Conservation (phyloP, 129 eudicot genomes). For the Cynara cardunculus region DNA sequence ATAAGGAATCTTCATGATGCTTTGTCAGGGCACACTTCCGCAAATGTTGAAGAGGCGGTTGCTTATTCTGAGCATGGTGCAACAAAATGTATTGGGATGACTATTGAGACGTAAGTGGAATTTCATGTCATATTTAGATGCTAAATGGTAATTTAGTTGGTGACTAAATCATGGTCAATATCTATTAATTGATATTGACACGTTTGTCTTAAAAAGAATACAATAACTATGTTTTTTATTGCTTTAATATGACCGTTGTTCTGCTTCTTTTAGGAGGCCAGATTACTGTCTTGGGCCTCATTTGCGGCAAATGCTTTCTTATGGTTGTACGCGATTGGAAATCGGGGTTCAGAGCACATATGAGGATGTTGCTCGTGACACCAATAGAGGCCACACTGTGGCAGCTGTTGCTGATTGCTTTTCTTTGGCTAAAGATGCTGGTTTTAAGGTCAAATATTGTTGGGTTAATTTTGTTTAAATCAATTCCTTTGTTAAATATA, state of each 20-base stretch:
- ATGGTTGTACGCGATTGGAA: slow-evolving; percentile 94
- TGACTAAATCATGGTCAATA: neutral
- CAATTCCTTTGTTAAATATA: neutral
- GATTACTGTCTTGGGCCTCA: slow-evolving; percentile 99
- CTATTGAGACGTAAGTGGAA: slow-evolving; percentile 82
- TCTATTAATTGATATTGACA: neutral
- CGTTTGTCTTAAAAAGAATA: neutral
- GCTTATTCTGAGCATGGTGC: slow-evolving; percentile 97
- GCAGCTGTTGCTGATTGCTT: slow-evolving; percentile 99
- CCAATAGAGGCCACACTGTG: slow-evolving; percentile 96
- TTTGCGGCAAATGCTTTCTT: slow-evolving; percentile 89
- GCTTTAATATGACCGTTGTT: neutral
- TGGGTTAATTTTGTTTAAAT: slow-evolving; percentile 8
- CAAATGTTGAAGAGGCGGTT: slow-evolving; percentile 96
- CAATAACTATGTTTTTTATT: neutral
- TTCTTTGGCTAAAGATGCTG: slow-evolving; percentile 96
- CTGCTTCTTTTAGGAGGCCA: slow-evolving; percentile 63
- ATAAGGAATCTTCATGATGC: slow-evolving; percentile 96
- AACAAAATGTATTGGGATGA: slow-evolving; percentile 97
- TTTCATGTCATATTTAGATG: slow-evolving; percentile 1
- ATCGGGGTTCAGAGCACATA: slow-evolving; percentile 98
- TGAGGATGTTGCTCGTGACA: slow-evolving; percentile 98
- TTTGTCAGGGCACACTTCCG: slow-evolving; percentile 94
- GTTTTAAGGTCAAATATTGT: slow-evolving; percentile 68
- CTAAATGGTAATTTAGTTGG: neutral